Conservation (phyloP, 2,329 filamentous ascomycete species). For the Coleophoma crateriformis region DNA sequence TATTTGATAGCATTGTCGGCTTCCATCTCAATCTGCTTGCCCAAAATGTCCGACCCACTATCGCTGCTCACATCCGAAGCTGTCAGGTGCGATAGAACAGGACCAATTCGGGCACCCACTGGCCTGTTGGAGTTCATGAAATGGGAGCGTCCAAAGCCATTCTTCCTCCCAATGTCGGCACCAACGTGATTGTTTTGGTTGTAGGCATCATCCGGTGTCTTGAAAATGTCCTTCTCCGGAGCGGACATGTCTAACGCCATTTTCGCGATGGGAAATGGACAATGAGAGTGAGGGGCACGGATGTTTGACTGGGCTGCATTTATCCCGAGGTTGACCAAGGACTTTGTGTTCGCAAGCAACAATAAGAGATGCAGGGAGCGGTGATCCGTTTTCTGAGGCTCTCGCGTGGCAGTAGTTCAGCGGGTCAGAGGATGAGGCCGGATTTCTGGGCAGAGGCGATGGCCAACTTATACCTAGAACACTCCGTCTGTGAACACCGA, state of each 20-base stretch:
- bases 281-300: slow-evolving; percentile 14
- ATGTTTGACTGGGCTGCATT: slow-evolving; percentile 14
- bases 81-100: slow-evolving; percentile 24
- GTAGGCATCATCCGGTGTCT: neutral
- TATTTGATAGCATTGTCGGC: slow-evolving; percentile 80
- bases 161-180: slow-evolving; percentile 2
- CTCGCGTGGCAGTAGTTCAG: no score
- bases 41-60: slow-evolving; percentile 26
- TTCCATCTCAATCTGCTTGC: slow-evolving; percentile 72
- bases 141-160: neutral
- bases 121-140: slow-evolving; percentile 6
- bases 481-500: no score
- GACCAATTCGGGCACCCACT: slow-evolving; percentile 20
- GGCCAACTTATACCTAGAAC: no score
- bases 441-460: no score
- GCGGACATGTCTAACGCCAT: slow-evolving; percentile 20
- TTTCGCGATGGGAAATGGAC: slow-evolving; percentile 24
- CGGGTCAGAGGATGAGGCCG: no score
- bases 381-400: no score
- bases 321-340: neutral
- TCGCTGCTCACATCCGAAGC: slow-evolving; percentile 17
- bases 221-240: neutral
- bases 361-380: no score
- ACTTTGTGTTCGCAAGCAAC: no score
- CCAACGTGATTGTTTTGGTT: slow-evolving; percentile 6